Evolutionary conservation across 2,329 filamentous ascomycete genomes (phyloP).

Genomic region (Penicillium sp.): DNA sequence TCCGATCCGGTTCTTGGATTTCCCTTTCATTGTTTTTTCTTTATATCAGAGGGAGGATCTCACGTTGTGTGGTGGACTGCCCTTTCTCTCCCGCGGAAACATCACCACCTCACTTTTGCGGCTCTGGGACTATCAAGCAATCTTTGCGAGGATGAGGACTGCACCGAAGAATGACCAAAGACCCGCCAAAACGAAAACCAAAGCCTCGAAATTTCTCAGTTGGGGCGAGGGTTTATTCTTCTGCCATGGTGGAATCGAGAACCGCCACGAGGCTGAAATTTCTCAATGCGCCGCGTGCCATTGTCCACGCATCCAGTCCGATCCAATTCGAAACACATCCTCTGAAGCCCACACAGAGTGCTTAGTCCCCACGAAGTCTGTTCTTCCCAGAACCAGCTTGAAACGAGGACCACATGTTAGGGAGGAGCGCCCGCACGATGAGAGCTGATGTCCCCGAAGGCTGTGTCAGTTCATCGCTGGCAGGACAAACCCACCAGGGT

Average conservation of each 20-base stretch:
- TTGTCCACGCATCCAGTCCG: not conserved
- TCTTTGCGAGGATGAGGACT: not conserved
- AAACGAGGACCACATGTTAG: not conserved
- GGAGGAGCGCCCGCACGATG: constrained; percentile 6
- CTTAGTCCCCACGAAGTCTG: not conserved
- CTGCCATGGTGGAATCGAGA: not conserved
- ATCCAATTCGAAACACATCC: not conserved
- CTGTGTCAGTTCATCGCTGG: constrained; percentile 5
- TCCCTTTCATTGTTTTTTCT: constrained; percentile 14
- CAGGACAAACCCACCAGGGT: constrained; percentile 19
- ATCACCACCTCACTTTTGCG: not conserved
- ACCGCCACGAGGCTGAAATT: not conserved
- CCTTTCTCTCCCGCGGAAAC: not conserved
- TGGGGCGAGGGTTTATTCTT: not conserved
- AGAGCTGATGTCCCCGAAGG: constrained; percentile 20
- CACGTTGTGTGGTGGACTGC: not conserved
- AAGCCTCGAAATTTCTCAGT: not conserved
- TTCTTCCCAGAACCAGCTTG: not conserved
- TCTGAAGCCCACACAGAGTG: not conserved
- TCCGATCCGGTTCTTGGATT: constrained; percentile 28
- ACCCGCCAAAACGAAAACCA: not conserved
- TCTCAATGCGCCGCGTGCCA: not conserved
- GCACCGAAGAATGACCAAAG: not conserved
- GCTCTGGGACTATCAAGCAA: not conserved
- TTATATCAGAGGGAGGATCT: not conserved